Evolutionary conservation across 164 flowering plant genomes (phyloP).

Genomic region (Saururus chinensis): DNA sequence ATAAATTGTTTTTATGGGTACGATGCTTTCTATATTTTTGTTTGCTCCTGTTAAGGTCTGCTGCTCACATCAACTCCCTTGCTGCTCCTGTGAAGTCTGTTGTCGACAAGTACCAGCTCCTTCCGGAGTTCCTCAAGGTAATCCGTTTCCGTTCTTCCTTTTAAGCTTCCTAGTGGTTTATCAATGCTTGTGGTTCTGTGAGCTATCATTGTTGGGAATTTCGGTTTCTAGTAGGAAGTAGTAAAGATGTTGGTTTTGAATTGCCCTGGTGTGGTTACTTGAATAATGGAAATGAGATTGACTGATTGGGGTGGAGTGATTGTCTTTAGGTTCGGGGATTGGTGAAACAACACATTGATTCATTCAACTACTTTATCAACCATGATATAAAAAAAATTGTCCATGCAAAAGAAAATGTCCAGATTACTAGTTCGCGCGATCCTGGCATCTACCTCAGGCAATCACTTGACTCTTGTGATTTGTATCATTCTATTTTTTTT

Average conservation of each 20-base stretch:
- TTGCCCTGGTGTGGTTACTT: slow-evolving; percentile 5
- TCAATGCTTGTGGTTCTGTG: too few relatives aligned
- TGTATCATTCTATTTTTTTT: background rate
- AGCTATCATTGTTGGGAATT: too few relatives aligned
- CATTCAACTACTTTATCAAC: slow-evolving; percentile 71
- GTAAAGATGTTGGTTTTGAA: slow-evolving; percentile 13
- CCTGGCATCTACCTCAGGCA: slow-evolving; percentile 45
- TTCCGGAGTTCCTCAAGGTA: slow-evolving; percentile 79
- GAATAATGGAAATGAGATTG: slow-evolving; percentile 15
- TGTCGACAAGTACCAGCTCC: slow-evolving; percentile 68
- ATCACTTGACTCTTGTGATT: background rate
- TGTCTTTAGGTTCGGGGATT: slow-evolving; percentile 52
- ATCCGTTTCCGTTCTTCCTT: too few relatives aligned
- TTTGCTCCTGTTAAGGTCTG: background rate
- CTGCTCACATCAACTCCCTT: slow-evolving; percentile 8
- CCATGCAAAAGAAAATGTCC: slow-evolving; percentile 36
- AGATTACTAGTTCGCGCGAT: slow-evolving; percentile 24
- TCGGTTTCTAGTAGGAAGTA: too few relatives aligned
- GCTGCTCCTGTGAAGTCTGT: slow-evolving; percentile 49
- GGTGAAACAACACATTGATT: slow-evolving; percentile 92
- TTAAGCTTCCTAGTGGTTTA: too few relatives aligned
- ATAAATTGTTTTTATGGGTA: too few relatives aligned
- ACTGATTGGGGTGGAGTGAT: background rate
- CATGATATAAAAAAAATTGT: slow-evolving; percentile 69
- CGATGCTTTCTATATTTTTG: too few relatives aligned